Conservation (phyloP, 73 alveolate genomes). For the Blepharisma stoltei region DNA sequence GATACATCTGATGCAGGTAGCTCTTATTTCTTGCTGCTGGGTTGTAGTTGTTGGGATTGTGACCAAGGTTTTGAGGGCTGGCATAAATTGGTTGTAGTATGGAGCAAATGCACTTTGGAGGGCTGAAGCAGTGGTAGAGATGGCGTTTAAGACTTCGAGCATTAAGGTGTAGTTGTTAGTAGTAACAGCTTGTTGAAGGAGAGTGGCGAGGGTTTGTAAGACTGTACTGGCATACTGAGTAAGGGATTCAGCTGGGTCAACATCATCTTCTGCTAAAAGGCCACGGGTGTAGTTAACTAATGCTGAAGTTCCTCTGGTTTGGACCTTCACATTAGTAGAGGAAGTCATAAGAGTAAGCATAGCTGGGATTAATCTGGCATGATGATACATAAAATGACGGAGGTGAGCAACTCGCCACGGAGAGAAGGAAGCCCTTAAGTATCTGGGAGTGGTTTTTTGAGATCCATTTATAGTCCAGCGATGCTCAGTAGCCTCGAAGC, state of each 20-base stretch:
- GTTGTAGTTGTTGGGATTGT: background rate
- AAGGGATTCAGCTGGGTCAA: background rate
- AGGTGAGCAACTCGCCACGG: too few relatives aligned
- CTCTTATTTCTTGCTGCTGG: slow-evolving; percentile 7
- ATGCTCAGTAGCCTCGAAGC: too few relatives aligned
- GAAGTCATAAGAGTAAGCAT: background rate
- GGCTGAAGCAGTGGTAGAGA: slow-evolving; percentile 14
- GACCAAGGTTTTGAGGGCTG: slow-evolving; percentile 3
- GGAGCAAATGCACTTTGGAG: slow-evolving; percentile 6
- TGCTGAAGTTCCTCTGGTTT: slow-evolving; percentile 11
- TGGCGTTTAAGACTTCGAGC: slow-evolving; percentile 11
- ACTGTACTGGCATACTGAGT: background rate
- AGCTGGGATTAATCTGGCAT: background rate
- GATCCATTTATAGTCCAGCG: too few relatives aligned
- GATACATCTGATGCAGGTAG: slow-evolving; percentile 12
- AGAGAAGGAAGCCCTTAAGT: too few relatives aligned
- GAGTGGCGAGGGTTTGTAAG: background rate
- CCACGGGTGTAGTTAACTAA: slow-evolving; percentile 30
- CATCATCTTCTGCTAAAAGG: background rate
- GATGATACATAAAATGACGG: too few relatives aligned
- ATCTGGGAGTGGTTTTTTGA: too few relatives aligned
- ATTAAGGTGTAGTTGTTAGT: background rate
- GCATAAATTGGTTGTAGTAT: slow-evolving; percentile 4
- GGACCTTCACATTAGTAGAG: slow-evolving; percentile 1
- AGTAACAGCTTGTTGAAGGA: background rate